Evolutionary conservation across 2,329 filamentous ascomycete genomes (phyloP), one percentile per base, ranked within the genome.

Genomic region (Monilinia polystroma): DNA sequence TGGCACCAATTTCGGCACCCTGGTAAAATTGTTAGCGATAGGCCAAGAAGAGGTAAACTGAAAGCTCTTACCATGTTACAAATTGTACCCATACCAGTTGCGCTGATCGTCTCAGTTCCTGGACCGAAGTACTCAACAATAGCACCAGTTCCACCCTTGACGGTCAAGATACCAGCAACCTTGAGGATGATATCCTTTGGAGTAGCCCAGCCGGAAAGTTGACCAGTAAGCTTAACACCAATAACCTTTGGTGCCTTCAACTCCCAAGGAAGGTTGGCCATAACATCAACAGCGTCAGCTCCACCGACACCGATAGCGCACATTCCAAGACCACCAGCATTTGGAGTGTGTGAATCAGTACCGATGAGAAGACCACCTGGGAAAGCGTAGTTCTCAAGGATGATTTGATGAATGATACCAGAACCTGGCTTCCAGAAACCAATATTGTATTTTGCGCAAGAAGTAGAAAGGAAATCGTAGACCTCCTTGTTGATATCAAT

Each of bases 401-500:
- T 82, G 78, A 98, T 98, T 85, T 98, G 95, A 84, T 99, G 95
- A 76, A 99, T 99, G 80, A 98, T 99, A 86, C 95, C 95, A 79
- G 94, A 97, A 75, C 95, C 95, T 72, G 95, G 95, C 81, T 87
- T 92, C 95, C 95, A 99, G 90, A 98, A 98, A 84, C 95, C 95
- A 80, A 98, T 98, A 86, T 98, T 94, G 86, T 98, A 99, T 85
- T 98, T 99, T 78, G 93, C 93, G 80, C 94, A 98, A 72, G 94
- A 91, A 71, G 89, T 89, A 70, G 93, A 87, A 78, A 99, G 83
- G 86, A 99, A 99, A 82, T 98, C 91, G 83, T 98, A 99, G 75
- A 99, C 95, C 82, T 98, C 94, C 86, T 96, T 96, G 89, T 98
- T 98, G 83, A 97, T 97, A 75, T 88, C 86, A 77, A 94, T 84